Evolutionary conservation across 768 basidiomycete genomes (phyloP).

Genomic region (Cyclocybe aegerita): DNA sequence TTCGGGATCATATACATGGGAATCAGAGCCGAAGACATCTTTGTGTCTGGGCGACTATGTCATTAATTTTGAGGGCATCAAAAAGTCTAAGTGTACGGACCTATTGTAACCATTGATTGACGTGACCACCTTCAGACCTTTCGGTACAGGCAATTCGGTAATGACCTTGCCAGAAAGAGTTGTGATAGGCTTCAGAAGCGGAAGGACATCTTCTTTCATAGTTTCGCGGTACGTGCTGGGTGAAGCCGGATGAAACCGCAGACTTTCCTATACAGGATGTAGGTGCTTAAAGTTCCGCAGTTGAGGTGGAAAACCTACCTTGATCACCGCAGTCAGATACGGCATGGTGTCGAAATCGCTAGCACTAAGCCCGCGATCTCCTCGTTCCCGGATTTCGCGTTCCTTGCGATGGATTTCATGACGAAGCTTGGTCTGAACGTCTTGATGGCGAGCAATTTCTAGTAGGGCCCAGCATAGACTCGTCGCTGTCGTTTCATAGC

Average conservation of each 20-base stretch:
- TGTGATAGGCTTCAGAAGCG: slow-evolving; percentile 52
- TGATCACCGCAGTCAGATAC: slow-evolving; percentile 44
- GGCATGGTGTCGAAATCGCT: slow-evolving; percentile 51
- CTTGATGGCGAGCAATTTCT: slow-evolving; percentile 57
- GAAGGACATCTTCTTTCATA: slow-evolving; percentile 52
- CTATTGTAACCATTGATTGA: slow-evolving; percentile 57
- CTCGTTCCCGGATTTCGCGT: slow-evolving; percentile 31
- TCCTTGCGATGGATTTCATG: slow-evolving; percentile 51
- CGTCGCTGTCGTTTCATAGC: slow-evolving; percentile 63
- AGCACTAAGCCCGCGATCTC: slow-evolving; percentile 35
- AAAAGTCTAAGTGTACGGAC: slow-evolving; percentile 22
- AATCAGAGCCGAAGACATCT: slow-evolving; percentile 47
- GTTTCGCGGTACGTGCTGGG: slow-evolving; percentile 38
- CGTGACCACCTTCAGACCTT: slow-evolving; percentile 47
- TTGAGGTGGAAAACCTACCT: slow-evolving; percentile 26
- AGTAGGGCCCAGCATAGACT: slow-evolving; percentile 60
- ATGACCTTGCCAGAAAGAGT: slow-evolving; percentile 44
- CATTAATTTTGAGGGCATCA: neutral
- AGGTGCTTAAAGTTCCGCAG: neutral
- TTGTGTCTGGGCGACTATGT: slow-evolving; percentile 27
- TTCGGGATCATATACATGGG: slow-evolving; percentile 45
- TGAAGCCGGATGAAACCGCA: slow-evolving; percentile 43
- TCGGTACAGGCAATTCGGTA: slow-evolving; percentile 47
- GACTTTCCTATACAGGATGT: slow-evolving; percentile 34
- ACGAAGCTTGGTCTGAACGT: slow-evolving; percentile 61